A percentile compares a stretch with the other conserved stretches of the same genome.
phyloP scores from a whole-genome alignment of 139 green algal species.

The Trebouxia sp. region DNA sequence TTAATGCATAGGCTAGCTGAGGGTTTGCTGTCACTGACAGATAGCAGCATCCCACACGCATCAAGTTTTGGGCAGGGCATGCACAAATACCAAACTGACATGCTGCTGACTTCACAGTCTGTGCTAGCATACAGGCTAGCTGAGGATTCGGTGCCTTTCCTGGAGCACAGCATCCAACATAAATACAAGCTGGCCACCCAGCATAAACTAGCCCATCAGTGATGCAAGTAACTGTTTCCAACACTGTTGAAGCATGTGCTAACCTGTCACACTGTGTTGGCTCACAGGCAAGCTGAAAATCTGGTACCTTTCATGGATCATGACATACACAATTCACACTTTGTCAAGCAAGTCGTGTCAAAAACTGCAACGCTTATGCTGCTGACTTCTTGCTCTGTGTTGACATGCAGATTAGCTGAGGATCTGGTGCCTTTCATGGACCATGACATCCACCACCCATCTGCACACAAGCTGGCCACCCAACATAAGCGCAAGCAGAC shows the following conservation, averaged over 20 bases:
- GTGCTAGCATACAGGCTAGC: conserved; percentile 45
- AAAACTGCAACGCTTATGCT: not conserved
- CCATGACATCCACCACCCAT: conserved; percentile 58
- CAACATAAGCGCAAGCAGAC: conserved; percentile 25
- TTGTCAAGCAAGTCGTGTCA: not conserved
- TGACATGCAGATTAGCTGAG: conserved; percentile 58
- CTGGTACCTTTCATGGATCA: not conserved
- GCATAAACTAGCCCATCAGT: not conserved
- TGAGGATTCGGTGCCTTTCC: conserved; percentile 82
- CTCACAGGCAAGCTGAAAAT: not conserved
- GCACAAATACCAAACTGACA: too few relatives aligned
- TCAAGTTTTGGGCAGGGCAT: not conserved
- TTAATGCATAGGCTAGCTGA: not conserved
- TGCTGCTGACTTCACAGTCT: not conserved
- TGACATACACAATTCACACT: not conserved
- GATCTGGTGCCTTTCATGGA: conserved; percentile 89
- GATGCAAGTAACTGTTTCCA: not conserved
- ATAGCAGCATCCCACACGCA: not conserved
- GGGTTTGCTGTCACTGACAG: too few relatives aligned
- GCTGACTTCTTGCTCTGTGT: not conserved
- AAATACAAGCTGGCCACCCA: conserved; percentile 30
- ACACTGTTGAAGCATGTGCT: not conserved
- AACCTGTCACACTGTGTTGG: not conserved
- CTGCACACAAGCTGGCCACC: conserved; percentile 36
- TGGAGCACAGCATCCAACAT: conserved; percentile 72